Conservation (phyloP, 805 yeast genomes). For the Metschnikowia baotianmanensis region DNA sequence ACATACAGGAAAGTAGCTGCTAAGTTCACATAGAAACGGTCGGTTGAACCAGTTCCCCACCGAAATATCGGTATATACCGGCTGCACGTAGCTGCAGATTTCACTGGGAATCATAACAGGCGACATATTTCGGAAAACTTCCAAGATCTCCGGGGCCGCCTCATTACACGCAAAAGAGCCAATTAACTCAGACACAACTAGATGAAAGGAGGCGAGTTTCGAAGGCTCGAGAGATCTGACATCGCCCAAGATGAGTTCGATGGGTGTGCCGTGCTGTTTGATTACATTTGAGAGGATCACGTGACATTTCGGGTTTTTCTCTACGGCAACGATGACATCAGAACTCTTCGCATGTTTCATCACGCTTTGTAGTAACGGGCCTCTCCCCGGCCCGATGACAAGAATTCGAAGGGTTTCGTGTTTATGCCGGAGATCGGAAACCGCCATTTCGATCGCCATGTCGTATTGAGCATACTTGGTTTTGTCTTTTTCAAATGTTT, state of each 20-base stretch:
- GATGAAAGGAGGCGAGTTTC: constrained; percentile 36
- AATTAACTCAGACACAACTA: constrained; percentile 75
- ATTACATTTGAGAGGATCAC: constrained; percentile 50
- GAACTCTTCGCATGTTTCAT: constrained; percentile 14
- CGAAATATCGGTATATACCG: constrained; percentile 56
- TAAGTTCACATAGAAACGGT: constrained; percentile 26
- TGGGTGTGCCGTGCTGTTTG: constrained; percentile 26
- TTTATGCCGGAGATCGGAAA: constrained; percentile 25
- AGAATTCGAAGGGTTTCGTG: constrained; percentile 33
- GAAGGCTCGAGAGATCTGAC: constrained; percentile 38
- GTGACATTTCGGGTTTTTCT: constrained; percentile 66
- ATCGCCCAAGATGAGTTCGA: constrained; percentile 56
- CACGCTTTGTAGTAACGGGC: constrained; percentile 63
- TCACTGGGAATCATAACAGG: constrained; percentile 42
- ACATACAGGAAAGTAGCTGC: constrained; percentile 22
- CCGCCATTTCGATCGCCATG: constrained; percentile 57
- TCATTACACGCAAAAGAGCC: constrained; percentile 96
- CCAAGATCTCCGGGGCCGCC: constrained; percentile 73
- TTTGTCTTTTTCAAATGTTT: constrained; percentile 66
- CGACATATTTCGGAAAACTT: constrained; percentile 37
- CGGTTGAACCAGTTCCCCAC: constrained; percentile 3
- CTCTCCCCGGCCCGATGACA: constrained; percentile 86
- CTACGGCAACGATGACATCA: constrained; percentile 50
- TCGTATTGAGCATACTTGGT: constrained; percentile 69
- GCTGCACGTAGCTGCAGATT: constrained; percentile 61